Base-by-base conservation (phyloP, 2,329 filamentous ascomycete genomes). In the Pseudocercospora vitis region DNA sequence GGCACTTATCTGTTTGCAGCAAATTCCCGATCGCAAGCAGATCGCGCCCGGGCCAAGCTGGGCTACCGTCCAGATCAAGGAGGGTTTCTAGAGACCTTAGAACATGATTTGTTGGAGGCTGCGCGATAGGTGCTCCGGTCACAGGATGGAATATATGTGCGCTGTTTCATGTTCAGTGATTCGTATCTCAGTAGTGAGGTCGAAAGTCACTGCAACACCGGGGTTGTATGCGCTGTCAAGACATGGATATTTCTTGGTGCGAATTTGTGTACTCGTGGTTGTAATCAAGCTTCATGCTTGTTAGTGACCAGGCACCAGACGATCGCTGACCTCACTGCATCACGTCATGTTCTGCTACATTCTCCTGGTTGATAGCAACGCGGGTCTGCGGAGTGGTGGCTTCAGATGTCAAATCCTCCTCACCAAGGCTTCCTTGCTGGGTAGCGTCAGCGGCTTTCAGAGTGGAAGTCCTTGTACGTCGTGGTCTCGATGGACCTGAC, bases 1-100 rank as follows among this genome's bases (percentile, higher is more conserved):
- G 65, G 57, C n/a, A 58, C 67, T 45, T 72, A 73, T 53, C 35
- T 72, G 56, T 73, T 68, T 52, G 83, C 83, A 0, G 70, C 78
- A 49, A 87, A 87, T 54, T 82, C 81, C 1, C 74, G 78, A 28
- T 78, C 78, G 1, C 72, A 71, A 47, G 79, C 82, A 0, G 71
- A 75, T 52, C 72, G 83, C 42, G 81, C 80, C 1, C 75, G 71
- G 11, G 78, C 81, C 56, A 64, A 79, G 49, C 65, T 86, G 4
- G 81, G 78, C 0, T 87, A 83, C 82, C 73, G 74, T 26, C 81
- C 83, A 0, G 71, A 68, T 19, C 69, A 77, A 44, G 73, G 72
- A 24, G 75, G 73, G 19, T 53, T 87, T 48, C 66, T 76, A 54
- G 79, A 84, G 4, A 74, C 78, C 14, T 58, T 68, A 21, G 78